These are phyloP conservation scores for Periconia digitata DNA, from an alignment of 2,329 filamentous ascomycete species.

Conservation along the genomic window DNA sequence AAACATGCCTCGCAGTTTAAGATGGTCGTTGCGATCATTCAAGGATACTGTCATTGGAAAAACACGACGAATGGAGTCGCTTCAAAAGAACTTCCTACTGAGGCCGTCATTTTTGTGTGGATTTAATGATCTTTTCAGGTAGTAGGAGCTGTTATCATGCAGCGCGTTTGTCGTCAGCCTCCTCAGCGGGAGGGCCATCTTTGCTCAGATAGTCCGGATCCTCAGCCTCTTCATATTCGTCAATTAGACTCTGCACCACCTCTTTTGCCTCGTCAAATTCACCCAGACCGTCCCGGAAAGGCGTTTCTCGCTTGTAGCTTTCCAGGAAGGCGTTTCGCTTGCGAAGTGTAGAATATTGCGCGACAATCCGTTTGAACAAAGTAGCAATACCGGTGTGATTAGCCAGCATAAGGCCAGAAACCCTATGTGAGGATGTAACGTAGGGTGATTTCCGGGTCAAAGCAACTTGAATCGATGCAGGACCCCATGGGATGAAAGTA, in stretches of 20 bases:
- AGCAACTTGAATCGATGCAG: conserved; percentile 95
- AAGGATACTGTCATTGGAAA: no score
- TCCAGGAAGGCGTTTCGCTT: conserved; percentile 98
- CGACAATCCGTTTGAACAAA: conserved; percentile 90
- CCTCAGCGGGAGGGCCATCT: conserved; percentile 51
- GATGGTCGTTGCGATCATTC: no score
- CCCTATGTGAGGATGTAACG: conserved; percentile 88
- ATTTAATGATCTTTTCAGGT: background rate
- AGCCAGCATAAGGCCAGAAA: conserved; percentile 94
- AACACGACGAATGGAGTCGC: no score
- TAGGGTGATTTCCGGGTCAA: conserved; percentile 96
- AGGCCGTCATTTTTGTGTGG: background rate
- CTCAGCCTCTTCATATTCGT: conserved; percentile 95
- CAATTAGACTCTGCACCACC: conserved; percentile 87
- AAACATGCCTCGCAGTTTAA: no score
- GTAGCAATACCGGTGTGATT: conserved; percentile 98
- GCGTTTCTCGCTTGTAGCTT: conserved; percentile 91
- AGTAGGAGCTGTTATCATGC: background rate
- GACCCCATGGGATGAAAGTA: conserved; percentile 97
- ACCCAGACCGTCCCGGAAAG: conserved; percentile 85
- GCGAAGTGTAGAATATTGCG: conserved; percentile 89
- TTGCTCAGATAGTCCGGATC: conserved; percentile 85
- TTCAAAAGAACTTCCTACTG: no score
- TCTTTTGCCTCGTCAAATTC: conserved; percentile 95
- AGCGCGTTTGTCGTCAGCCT: conserved; percentile 35